Evolutionary conservation across 2,329 filamentous ascomycete species (phyloP), one percentile per base, ranked within the genome.

Genomic region (Immersiporthe knoxdaviesiana): DNA sequence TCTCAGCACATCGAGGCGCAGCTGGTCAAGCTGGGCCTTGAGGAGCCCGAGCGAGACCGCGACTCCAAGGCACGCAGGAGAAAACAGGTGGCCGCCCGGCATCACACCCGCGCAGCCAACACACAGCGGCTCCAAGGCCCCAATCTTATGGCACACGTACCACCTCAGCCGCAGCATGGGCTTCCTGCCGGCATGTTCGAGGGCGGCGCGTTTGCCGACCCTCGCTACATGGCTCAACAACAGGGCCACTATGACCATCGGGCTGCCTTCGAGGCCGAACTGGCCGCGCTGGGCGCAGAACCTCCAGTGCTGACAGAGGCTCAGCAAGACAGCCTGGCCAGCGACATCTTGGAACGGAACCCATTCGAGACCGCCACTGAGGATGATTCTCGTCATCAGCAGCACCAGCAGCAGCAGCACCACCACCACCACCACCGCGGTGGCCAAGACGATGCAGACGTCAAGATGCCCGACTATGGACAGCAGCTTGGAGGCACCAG

Each of bases 1-100:
- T 76, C 81, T 4, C 79, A 78, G 39, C 84, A 86, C 70, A 79
- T 88, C 52, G 82, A 85, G 71, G 79, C 82, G 73, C 83, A 83
- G 72, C 78, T 87, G 1, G 82, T 86, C 66, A 81, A 82, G 70
- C 71, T 84, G 56, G 84, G 81, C 66, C 76, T 85, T 63, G 82
- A 85, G 67, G 82, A 85, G 67, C 75, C 82, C 27, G 80, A 81
- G 68, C 76, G 80, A 60, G 79, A 84, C 60, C 76, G 80, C 37
- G 75, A 80, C 24, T 78, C 75, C 18, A 81, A 81, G 63, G 76
- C 77, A 37, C 80, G 83, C 4, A 80, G 83, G n/a, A 80, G 80
- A 59, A 83, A 81, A 44, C 70, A 70, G 41, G 66, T 68, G 18
- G 58, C 70, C 1, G 68, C 68, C 30, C 59, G 66, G 3, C 70